phyloP scores from a whole-genome alignment of 2,329 filamentous ascomycete species.

The Colletotrichum liriopes region DNA sequence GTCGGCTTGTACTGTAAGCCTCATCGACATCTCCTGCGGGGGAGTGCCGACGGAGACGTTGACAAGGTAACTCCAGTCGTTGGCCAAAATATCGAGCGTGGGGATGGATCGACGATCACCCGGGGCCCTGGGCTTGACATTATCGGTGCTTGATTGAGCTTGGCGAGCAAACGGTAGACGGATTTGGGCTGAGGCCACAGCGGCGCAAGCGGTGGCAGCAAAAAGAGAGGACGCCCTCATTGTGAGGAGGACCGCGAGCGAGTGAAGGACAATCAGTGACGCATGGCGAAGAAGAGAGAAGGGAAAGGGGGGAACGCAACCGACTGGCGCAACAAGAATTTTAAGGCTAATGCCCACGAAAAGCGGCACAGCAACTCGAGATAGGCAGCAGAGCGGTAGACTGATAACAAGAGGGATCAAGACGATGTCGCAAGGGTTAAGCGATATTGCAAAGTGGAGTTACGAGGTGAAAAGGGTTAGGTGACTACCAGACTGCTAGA shows the following conservation, averaged over 20 bases:
- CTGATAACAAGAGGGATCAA: conserved; percentile 1
- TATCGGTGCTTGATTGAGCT: neutral
- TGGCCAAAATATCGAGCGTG: neutral
- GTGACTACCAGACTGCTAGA: neutral
- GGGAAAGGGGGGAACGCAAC: neutral
- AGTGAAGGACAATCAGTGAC: neutral
- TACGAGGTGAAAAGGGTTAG: neutral
- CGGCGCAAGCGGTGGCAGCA: conserved; percentile 8
- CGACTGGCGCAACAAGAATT: neutral
- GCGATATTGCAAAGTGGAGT: conserved; percentile 30
- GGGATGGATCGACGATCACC: neutral
- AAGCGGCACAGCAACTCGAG: conserved; percentile 22
- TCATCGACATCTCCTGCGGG: conserved; percentile 29
- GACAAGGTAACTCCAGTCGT: conserved; percentile 18
- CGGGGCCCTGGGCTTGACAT: neutral
- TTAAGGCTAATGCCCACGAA: neutral
- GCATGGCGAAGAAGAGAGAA: neutral
- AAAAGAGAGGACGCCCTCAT: conserved; percentile 27
- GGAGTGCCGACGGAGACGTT: conserved; percentile 38
- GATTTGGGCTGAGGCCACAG: conserved; percentile 14
- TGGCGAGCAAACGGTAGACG: conserved; percentile 26
- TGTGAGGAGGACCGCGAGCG: neutral
- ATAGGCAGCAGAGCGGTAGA: conserved; percentile 22
- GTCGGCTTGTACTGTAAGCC: conserved; percentile 6
- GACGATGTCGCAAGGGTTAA: conserved; percentile 16